Base-by-base conservation (phyloP, 2,329 filamentous ascomycete genomes). In the Hypoxylon sp. region DNA sequence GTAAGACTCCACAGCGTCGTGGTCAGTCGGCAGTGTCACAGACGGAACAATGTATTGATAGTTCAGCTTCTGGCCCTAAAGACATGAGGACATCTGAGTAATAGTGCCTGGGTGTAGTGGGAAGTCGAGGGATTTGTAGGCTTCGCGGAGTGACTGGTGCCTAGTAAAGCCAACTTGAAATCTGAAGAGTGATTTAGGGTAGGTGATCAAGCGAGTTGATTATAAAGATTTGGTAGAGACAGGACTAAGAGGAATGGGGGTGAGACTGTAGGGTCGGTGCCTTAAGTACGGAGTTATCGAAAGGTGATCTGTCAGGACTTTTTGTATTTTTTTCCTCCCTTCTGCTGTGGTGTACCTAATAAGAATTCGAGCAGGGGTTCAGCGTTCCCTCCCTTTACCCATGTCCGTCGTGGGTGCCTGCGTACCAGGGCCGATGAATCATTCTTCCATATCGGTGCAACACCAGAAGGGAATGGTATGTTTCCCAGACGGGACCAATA, bases 401-500 rank as follows among this genome's bases (percentile, higher is more conserved):
- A 59, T 73, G 72, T 53, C 57, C 53, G 19, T 58, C 50, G 61
- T 71, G 56, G 67, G 63, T 70, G 65, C 65, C 67, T 71, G 60
- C 69, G 65, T 67, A 67, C 68, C 66, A 69, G 67, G 62, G 62
- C 70, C 74, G 72, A 74, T 75, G 67, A 73, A 71, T 75, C 73
- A 75, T 68, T 69, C 63, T 57, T 55, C 65, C 71, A 62, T 64
- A 37, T 37, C 64, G 55, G 68, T 64, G 68, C 48, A 62, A 66
- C 51, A 68, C 74, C 52, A 72, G 73, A 75, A 67, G 61, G 73
- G 75, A 74, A 75, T 74, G 71, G 75, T 67, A 56, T 66, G 72
- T 69, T 69, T 74, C 62, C 39, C 71, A 62, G 66, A 65, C 59
- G 71, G 60, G 48, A 54, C 69, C 71, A 73, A 72, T 71, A 60